phyloP scores from a whole-genome alignment of 352 stramenopile species.

The Phytopythium kandeliae region DNA sequence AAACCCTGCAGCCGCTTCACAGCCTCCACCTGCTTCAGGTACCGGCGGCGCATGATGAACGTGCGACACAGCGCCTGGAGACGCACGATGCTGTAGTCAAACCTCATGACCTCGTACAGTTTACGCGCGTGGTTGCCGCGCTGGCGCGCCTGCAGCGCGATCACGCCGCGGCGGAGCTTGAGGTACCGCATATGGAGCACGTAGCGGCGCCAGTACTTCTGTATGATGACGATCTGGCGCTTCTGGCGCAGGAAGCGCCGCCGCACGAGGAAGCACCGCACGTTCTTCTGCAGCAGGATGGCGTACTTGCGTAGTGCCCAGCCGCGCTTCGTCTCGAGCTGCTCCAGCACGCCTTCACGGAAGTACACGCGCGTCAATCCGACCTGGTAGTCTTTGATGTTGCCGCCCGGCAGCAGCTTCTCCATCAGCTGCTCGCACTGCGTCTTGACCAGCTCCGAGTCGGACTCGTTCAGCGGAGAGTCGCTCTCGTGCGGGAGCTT shows the following conservation, averaged over 20 bases:
- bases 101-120: conserved; percentile 61
- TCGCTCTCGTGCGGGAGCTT: conserved; percentile 46
- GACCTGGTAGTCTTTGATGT: conserved; percentile 89
- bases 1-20: conserved; percentile 65
- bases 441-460: conserved; percentile 41
- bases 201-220: neutral
- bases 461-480: too few relatives aligned
- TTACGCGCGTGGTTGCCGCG: conserved; percentile 56
- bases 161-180: conserved; percentile 37
- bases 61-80: conserved; percentile 70
- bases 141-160: conserved; percentile 54
- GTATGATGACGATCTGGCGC: conserved; percentile 12
- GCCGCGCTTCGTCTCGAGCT: conserved; percentile 72
- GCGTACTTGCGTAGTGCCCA: conserved; percentile 73
- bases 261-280: conserved; percentile 65
- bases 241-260: conserved; percentile 46
- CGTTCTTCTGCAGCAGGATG: conserved; percentile 80
- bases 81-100: conserved; percentile 69
- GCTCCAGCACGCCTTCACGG: conserved; percentile 76
- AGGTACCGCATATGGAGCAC: conserved; percentile 24
- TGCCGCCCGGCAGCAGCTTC: conserved; percentile 67
- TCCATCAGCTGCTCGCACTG: conserved; percentile 79
- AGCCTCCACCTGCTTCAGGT: conserved; percentile 42
- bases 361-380: conserved; percentile 87
- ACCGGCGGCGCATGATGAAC: conserved; percentile 42